Percentiles rank a stretch among this genome's conserved stretches.
Conservation (phyloP, 495 filamentous ascomycete species). For the Articulospora tetracladia region DNA sequence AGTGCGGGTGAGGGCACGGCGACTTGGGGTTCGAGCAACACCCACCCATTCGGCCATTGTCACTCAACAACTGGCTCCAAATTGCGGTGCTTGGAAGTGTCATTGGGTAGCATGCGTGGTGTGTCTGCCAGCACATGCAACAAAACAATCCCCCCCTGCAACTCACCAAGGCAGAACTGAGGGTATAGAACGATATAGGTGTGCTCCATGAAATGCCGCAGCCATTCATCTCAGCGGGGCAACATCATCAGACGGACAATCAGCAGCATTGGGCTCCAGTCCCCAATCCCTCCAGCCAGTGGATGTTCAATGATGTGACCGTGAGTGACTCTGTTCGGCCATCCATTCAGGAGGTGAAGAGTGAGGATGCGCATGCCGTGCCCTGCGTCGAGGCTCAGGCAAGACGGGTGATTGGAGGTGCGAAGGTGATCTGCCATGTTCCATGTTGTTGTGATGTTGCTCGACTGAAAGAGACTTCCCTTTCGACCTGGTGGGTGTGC, state of each 20-base stretch:
- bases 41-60: background rate
- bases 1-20: too few species aligned
- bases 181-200: background rate
- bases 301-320: background rate
- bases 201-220: background rate
- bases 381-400: background rate
- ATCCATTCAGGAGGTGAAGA: background rate
- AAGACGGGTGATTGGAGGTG: background rate
- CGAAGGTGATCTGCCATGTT: background rate
- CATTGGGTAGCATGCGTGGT: slow-evolving; percentile 10
- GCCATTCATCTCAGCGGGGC: background rate
- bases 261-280: background rate
- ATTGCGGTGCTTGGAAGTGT: slow-evolving; percentile 2
- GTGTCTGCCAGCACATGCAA: slow-evolving; percentile 20
- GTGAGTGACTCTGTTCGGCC: background rate
- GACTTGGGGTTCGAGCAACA: background rate
- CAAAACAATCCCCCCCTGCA: slow-evolving; percentile 5
- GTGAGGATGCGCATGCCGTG: background rate
- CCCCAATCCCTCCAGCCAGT: background rate
- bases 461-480: background rate
- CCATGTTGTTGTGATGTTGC: background rate
- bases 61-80: background rate
- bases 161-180: slow-evolving; percentile 17
- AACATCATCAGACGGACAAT: background rate
- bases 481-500: too few species aligned